Evolutionary conservation across 2,329 filamentous ascomycete species (phyloP).

Genomic region (Cladosporium sp.): DNA sequence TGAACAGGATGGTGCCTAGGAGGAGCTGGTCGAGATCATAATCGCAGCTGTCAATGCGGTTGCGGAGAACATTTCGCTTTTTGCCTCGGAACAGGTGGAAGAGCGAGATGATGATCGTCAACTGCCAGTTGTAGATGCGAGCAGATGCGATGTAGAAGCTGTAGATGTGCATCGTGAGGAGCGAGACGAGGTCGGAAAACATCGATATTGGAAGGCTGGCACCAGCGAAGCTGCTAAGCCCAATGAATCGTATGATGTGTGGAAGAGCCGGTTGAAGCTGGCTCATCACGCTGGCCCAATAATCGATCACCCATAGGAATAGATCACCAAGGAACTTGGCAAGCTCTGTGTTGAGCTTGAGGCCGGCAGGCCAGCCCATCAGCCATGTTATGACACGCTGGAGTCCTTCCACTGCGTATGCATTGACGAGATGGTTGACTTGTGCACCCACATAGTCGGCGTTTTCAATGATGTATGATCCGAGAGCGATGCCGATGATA

Average conservation of each 20-base stretch:
- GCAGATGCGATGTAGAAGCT: slow-evolving; percentile 96
- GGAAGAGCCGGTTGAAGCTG: slow-evolving; percentile 75
- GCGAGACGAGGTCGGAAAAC: slow-evolving; percentile 86
- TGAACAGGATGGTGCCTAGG: slow-evolving; percentile 93
- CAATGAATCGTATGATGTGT: slow-evolving; percentile 82
- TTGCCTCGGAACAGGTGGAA: slow-evolving; percentile 98
- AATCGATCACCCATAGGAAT: slow-evolving; percentile 97
- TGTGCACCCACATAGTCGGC: slow-evolving; percentile 73
- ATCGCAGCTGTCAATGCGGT: slow-evolving; percentile 97
- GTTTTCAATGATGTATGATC: slow-evolving; percentile 96
- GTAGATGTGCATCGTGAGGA: slow-evolving; percentile 92
- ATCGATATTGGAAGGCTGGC: slow-evolving; percentile 96
- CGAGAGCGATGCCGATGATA: slow-evolving; percentile 93
- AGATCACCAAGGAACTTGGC: slow-evolving; percentile 91
- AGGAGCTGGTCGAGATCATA: slow-evolving; percentile 96
- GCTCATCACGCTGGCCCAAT: slow-evolving; percentile 82
- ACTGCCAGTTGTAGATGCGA: slow-evolving; percentile 96
- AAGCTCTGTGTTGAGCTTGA: slow-evolving; percentile 92
- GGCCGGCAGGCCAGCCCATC: slow-evolving; percentile 88
- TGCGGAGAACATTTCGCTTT: slow-evolving; percentile 93
- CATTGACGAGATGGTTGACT: slow-evolving; percentile 67
- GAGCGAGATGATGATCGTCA: slow-evolving; percentile 92
- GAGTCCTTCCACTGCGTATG: slow-evolving; percentile 83
- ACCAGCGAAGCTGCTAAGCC: slow-evolving; percentile 89
- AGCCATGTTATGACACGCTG: slow-evolving; percentile 89